Base-by-base conservation (phyloP, 2,329 filamentous ascomycete species). In the Podosphaera xanthii region DNA sequence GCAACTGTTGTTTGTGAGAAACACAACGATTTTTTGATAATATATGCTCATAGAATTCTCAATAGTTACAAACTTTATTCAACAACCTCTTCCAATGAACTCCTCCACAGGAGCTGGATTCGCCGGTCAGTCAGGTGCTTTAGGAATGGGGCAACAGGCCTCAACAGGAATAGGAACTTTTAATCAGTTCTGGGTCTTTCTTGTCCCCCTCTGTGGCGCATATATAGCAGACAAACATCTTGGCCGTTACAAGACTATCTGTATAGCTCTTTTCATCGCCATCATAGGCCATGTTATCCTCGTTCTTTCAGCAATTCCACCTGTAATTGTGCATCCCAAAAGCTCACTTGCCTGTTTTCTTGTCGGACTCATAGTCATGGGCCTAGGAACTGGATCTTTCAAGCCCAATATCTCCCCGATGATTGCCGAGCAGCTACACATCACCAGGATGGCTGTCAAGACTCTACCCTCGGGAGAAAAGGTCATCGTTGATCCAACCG, bases 361-460 rank as follows among this genome's bases (percentile, higher is more conserved):
- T 1, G 71, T 81, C 36, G 79, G 80, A 33, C 75, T 86, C 63
- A 70, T 86, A 52, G 74, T 86, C 60, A 81, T 86, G 68, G 81
- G 81, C 1, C 65, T 86, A 4, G 83, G 83, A 52, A 83, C 82
- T 1, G 83, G 83, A 60, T 79, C 81, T 60, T 86, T 87, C 75
- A 87, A 87, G 71, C 76, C 80, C 22, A 87, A 86, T 64, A 82
- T 86, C 48, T 78, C 79, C 0, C 79, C 80, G 1, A 70, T 83
- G 58, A 78, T 83, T 59, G 79, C 78, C 5, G 81, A 84, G 64
- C 80, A 84, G 64, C 76, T 79, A 62, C 71, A 70, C 2, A 72
- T 76, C n/a, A 74, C 75, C 0, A 75, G 73, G 59, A 72, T 77
- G 33, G 71, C 72, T 49, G 73, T 82, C 53, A 71, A 73, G 53